Base-by-base conservation (phyloP, 169 alveolate species). In the Eimeria brunetti region DNA sequence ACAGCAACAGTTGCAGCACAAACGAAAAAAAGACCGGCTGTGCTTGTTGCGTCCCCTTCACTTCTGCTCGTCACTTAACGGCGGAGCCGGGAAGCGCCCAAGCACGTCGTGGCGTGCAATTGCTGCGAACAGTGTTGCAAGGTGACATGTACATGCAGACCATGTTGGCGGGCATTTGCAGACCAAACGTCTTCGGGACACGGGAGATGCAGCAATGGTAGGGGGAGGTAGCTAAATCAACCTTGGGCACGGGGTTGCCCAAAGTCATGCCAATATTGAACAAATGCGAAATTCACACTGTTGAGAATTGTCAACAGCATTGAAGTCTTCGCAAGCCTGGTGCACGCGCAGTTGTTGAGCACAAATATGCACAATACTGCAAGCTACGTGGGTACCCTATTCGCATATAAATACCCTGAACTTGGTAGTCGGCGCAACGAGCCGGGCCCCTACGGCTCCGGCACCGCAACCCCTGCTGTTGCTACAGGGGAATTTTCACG, bases 321-420 rank as follows among this genome's bases (percentile, higher is more conserved):
- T 22, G 56, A 38, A 14, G 46, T 44, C 60, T 44, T n/a, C 24
- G 64, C 60, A 24, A 44, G 62, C 24, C 0, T 9, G 86, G 44
- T 44, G 86, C 14, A 27, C 62, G 2, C 44, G 86, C 86, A 76
- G 62, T 46, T 76, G 41, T 36, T 76, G 86, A 24, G 62, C 86
- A 76, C 86, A 76, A 44, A 76, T 76, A 76, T 46, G 86, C 86
- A 44, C 86, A 76, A 36, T 46, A 76, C 62, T 76, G 86, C 86
- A 41, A 4, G 36, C 60, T 46, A 44, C 36, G 60, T 18, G 58
- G 60, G 86, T 27, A 46, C 86, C 86, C 38, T 46, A 9, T 44
- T 20, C 62, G 60, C 56, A 38, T 24, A 44, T 76, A 9, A 60
- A 60, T 7, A 44, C 86, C 86, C 86, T 76, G 58, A 2, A 46